Conservation (phyloP, 768 basidiomycete species). For the Suillus luteus region DNA sequence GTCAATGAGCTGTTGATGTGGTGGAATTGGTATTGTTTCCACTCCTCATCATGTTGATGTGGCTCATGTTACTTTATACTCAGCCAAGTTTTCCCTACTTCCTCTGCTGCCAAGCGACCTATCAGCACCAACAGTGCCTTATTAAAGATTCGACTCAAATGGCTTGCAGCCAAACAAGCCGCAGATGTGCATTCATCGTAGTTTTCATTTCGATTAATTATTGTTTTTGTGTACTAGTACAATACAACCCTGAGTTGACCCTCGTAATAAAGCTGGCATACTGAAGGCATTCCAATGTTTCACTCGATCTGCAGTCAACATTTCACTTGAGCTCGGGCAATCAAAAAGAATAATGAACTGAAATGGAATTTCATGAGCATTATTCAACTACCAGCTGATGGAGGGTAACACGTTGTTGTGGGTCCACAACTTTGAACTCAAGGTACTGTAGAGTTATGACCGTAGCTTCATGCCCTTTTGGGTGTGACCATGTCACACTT, state of each 20-base stretch:
- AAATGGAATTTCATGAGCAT: no score
- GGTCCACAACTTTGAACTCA: no score
- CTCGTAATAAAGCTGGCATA: no score
- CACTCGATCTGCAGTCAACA: no score
- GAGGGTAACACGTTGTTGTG: no score
- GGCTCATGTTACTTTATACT: not conserved
- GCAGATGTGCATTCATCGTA: not conserved
- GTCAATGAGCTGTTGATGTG: constrained; percentile 20
- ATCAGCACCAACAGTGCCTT: constrained; percentile 3
- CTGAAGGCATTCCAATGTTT: no score
- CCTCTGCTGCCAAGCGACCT: not conserved
- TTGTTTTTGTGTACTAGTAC: no score
- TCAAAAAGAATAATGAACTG: no score
- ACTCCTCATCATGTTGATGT: not conserved
- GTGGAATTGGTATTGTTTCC: constrained; percentile 21
- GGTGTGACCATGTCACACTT: constrained; percentile 1
- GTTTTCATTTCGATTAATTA: no score
- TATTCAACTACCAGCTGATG: no score
- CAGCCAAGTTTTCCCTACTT: constrained; percentile 16
- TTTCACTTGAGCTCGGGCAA: no score
- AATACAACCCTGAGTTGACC: no score
- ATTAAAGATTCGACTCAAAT: constrained; percentile 2
- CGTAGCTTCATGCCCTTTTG: not conserved
- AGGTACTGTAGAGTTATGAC: not conserved
- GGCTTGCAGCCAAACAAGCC: not conserved